Evolutionary conservation across 2,329 filamentous ascomycete genomes (phyloP), one percentile per base, ranked within the genome.

Genomic region (Hypoxylon sp.): DNA sequence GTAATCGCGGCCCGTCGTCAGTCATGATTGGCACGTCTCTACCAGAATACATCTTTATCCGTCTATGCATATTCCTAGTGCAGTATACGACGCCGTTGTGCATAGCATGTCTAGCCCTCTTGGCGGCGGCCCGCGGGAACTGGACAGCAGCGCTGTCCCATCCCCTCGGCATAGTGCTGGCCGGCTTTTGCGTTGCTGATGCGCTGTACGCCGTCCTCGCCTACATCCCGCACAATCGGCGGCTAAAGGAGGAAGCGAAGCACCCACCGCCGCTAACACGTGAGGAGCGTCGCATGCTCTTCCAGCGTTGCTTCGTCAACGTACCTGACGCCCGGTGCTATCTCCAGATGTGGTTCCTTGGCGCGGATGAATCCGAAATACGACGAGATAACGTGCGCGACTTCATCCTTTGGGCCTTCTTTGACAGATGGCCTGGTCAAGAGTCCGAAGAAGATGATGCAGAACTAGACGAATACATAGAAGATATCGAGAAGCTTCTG

Each of bases 341-440:
- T 71, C 69, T 93, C 43, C 81, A 79, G 51, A 81, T 82, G 64
- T 93, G 90, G 90, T 91, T 92, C 68, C 80, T 88, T n/a, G 87
- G 85, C 30, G 87, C 89, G 1, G 79, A 84, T 8, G 61, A 81
- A 1, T 75, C 80, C 16, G 87, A 90, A 32, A 87, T 93, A 58
- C 81, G 84, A 46, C 80, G 85, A n/a, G 88, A 91, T n/a, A 91
- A 92, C 71, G 77, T 92, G 55, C 84, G 82, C 69, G 87, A 91
- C 66, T 92, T 91, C 70, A 76, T 91, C 21, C 80, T 85, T 7
- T 93, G 90, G 90, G 89, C 87, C 0, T 88, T 92, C 71, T 86
- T 90, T 63, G 88, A 90, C 50, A 72, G 71, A 27, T 66, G 58
- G 71, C 70, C 63, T 19, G 75, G 41, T 11, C 46, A 65, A 7